Evolutionary conservation across 1,284 basidiomycete genomes (phyloP).

Genomic region (Microbotryum intermedium): DNA sequence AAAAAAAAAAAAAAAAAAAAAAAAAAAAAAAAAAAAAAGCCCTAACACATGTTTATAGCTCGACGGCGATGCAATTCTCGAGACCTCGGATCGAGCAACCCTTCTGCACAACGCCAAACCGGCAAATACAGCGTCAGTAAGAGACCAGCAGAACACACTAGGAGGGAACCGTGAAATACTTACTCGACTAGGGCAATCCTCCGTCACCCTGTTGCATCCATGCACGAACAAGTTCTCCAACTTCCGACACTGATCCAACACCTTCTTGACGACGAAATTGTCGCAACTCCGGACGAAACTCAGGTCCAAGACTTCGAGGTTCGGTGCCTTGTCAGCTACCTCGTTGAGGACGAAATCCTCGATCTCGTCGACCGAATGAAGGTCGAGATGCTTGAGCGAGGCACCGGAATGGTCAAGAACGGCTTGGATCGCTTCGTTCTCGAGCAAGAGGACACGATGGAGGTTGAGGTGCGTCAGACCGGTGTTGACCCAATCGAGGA

Average conservation of each 20-base stretch:
- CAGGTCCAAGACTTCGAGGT: slow-evolving; percentile 61
- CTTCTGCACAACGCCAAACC: not conserved
- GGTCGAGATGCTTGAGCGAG: slow-evolving; percentile 55
- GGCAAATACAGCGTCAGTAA: not conserved
- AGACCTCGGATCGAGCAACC: slow-evolving; percentile 5
- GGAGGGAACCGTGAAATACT: not conserved
- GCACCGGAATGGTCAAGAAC: slow-evolving; percentile 62
- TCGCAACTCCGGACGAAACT: slow-evolving; percentile 81
- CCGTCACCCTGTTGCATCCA: slow-evolving; percentile 36
- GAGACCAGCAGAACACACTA: too few relatives aligned
- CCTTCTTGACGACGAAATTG: slow-evolving; percentile 66
- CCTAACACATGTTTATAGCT: not conserved
- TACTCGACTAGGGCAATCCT: slow-evolving; percentile 26
- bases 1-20: not conserved
- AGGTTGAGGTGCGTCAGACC: slow-evolving; percentile 38
- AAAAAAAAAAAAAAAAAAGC: not conserved
- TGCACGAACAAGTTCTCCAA: slow-evolving; percentile 37
- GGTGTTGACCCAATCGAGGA: slow-evolving; percentile 41
- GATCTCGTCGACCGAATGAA: slow-evolving; percentile 65
- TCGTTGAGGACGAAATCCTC: slow-evolving; percentile 50
- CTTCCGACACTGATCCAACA: slow-evolving; percentile 48
- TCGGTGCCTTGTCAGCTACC: slow-evolving; percentile 47
- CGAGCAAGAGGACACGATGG: slow-evolving; percentile 44
- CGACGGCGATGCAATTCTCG: slow-evolving; percentile 2
- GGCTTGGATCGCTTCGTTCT: slow-evolving; percentile 52